Evolutionary conservation across 1,139 yeast genomes (phyloP), one percentile per base, ranked within the genome.

Genomic region (Kluyveromyces sp.): DNA sequence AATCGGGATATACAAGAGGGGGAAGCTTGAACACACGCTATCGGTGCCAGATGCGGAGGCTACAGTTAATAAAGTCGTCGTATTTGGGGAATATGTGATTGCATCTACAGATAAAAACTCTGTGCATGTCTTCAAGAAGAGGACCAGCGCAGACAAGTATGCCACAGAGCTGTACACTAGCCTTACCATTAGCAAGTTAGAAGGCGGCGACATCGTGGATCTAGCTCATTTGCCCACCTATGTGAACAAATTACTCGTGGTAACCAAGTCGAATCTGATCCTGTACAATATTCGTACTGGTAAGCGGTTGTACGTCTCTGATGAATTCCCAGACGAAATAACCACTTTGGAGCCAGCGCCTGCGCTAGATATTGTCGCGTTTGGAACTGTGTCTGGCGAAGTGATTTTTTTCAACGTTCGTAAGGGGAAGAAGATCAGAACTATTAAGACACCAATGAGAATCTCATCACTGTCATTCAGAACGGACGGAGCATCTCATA

Each of bases 161-260:
- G 75, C 87, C 16, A 72, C 80, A 16, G 83, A 79, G 53, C 74
- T 75, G 46, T 83, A 88, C 63, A 80, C 95, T 3, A 70, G 79
- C 12, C 65, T 87, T 43, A 63, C 69, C 41, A 66, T 86, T 40
- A 71, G 80, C 2, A 64, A 69, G 26, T 65, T 80, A 13, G 80
- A 80, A 52, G 96, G 95, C 30, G 60, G 61, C 26, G 72, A 70
- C 2, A 73, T 92, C 26, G 81, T 83, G 11, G 81, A 80, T 30
- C 54, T 88, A 22, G 58, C 78, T 9, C 99, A 94, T 63, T 83
- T 94, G 41, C 88, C 97, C 33, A 92, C 99, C 0, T 89, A 92
- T 60, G 67, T 94, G 59, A 94, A 94, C 69, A 94, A 94, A 60
- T 68, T 94, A 32, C 83, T 84, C 1, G 79, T 92, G 30, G 89